These are phyloP conservation scores for Noccaea caerulescens DNA, from an alignment of 345 rosid species.

Conservation along the genomic window DNA sequence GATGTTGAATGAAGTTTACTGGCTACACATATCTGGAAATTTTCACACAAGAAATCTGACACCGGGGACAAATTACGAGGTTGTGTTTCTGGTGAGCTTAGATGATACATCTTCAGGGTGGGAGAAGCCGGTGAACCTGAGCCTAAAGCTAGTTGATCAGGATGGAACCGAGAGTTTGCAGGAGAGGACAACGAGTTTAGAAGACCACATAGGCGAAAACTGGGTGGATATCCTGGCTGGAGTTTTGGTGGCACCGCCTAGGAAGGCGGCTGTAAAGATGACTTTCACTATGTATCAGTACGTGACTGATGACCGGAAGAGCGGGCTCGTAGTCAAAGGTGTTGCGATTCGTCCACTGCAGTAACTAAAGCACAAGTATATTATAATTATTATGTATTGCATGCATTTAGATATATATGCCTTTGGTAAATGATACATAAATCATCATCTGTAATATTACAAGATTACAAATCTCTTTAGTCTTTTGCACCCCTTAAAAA, in stretches of 20 bases:
- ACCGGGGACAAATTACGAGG: background rate
- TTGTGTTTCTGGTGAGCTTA: background rate
- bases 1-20: background rate
- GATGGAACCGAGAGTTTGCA: background rate
- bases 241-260: background rate
- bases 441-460: no score
- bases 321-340: background rate
- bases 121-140: background rate
- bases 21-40: background rate
- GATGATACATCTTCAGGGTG: background rate
- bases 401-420: no score
- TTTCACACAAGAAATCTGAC: background rate
- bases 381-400: no score
- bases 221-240: background rate
- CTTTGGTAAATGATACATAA: no score
- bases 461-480: no score
- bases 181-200: background rate
- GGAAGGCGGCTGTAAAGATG: background rate
- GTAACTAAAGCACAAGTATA: no score
- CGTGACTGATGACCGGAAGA: background rate
- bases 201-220: background rate
- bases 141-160: background rate
- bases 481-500: no score
- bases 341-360: background rate
- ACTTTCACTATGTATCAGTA: background rate